Evolutionary conservation across 768 basidiomycete species (phyloP), one percentile per base, ranked within the genome.

Genomic region (Termitomyces sp.): DNA sequence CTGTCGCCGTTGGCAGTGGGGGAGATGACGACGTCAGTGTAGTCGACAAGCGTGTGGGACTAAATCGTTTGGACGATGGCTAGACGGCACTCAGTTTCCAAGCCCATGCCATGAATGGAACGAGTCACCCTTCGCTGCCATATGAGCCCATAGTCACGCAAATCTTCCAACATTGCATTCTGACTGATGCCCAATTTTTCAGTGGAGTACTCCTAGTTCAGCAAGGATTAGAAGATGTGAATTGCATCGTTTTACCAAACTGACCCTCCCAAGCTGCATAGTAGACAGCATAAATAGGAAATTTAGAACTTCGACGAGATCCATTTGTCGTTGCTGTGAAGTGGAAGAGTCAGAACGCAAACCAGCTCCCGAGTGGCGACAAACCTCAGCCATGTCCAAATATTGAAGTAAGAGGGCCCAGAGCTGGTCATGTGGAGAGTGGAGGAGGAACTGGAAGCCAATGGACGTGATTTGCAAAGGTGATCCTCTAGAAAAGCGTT

Each of bases 201-300:
- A 2, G 89, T 90, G 3, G 91, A 90, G 73, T 98, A 99, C 73
- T 94, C 94, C 94, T 97, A 67, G 35, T 18, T 46, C 33, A 8
- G n/a, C 15, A 46, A 3, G 7, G 3, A 33, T 48, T 20, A 24
- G 11, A 36, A 51, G 36, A 20, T 3, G 38, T 5, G 22, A 32
- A 24, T 15, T 12, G 18, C 9, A 49, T 33, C 33, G 33, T 9
- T 35, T 24, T 9, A 40, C 24, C 35, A 42, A 18, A 74, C 83
- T 72, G 69, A 94, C 95, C 66, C 89, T 81, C 51, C 95, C 95
- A 7, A 98, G 85, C 70, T 97, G 94, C 87, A 96, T 95, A 4
- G 92, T 97, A 2, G 95, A 95, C 62, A 99, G 81, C 90, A 98
- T 97, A 80, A 98, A 95, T 53, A 98, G 80, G 75, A 98, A 95